Percentiles rank a stretch among this genome's conserved stretches.
These are phyloP conservation scores for Talaromyces sp. DNA, from an alignment of 2,329 filamentous ascomycete species.

Conservation along the genomic window DNA sequence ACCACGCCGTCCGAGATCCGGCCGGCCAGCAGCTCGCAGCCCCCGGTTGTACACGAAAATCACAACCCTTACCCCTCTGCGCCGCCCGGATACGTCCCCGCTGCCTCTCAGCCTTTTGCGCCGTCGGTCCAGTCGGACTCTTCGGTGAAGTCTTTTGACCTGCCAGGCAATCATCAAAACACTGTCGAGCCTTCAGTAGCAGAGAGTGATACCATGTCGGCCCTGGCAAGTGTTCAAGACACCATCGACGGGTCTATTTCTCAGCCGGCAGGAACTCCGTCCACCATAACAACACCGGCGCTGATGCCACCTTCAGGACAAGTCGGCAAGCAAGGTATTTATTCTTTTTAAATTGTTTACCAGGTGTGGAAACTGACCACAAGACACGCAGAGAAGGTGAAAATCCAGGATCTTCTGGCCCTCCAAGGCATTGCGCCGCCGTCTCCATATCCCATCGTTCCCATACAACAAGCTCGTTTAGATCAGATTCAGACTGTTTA, in stretches of 20 bases:
- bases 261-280: conserved; percentile 19
- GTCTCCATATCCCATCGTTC: conserved; percentile 47
- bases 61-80: conserved; percentile 27
- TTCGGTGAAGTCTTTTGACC: conserved; percentile 35
- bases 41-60: conserved; percentile 25
- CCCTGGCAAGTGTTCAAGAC: conserved; percentile 29
- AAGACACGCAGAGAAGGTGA: conserved; percentile 52
- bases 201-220: conserved; percentile 25
- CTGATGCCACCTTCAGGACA: conserved; percentile 17
- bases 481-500: conserved; percentile 68
- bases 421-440: conserved; percentile 56
- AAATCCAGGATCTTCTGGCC: conserved; percentile 66
- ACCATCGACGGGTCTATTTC: conserved; percentile 23
- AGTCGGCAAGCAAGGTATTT: conserved; percentile 11
- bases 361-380: conserved; percentile 28
- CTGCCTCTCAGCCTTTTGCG: conserved; percentile 32
- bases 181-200: conserved; percentile 64
- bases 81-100: conserved; percentile 35
- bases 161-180: conserved; percentile 44
- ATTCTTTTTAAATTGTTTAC: conserved; percentile 32
- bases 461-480: conserved; percentile 42
- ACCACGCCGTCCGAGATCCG: conserved; percentile 66
- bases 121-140: conserved; percentile 34
- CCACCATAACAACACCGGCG: conserved; percentile 18
- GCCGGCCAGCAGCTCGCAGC: conserved; percentile 42